Base-by-base conservation (phyloP, 257 asterid genomes). In the Fraxinus pennsylvanica region DNA sequence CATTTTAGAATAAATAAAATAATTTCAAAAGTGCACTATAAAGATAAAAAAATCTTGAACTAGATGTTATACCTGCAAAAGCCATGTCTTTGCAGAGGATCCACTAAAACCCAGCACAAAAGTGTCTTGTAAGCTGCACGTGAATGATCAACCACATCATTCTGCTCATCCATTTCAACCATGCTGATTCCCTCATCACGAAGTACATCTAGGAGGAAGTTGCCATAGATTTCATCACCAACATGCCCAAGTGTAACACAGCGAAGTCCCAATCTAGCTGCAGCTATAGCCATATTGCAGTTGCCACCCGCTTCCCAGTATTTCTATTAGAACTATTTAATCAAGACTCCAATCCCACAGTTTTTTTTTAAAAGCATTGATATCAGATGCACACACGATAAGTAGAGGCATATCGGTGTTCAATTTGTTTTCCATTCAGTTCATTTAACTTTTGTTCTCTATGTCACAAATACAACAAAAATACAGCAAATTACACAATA, bases 281-380 rank as follows among this genome's bases (percentile, higher is more conserved):
- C 96, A 84, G 99, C 98, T 85, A 95, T 91, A 80, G 97, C 97
- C 96, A 91, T 87, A 87, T 95, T 93, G 87, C 98, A 90, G 79
- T 95, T 95, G 65, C 99, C 99, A 82, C 99, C 99, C 22, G 99
- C 99, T 85, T 93, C 99, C 97, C 99, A 95, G 86, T 86, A 86
- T 85, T 81, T 81, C 98, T 95, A 85, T 76, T 50, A 83, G 32
- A 79, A 72, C 38, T 50, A 75, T 33, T 76, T 27, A 77, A 77
- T 86, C 74, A 80, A 69, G 76, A 83, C 43, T 43, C 54, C 52
- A 29, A 25, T 5, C 15, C 33, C 45, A 27, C 27, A 52, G 13
- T 22, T 32, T 5, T 52, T 52, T 52, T 15, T 15, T 50, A 1
- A 27, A 7, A 75, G 35, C 22, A 69, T 76, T 63, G 19, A 50